A percentile compares a stretch with the other conserved stretches of the same genome.
Conservation (phyloP, 2,329 filamentous ascomycete species). For the Gaeumannomyces tritici region DNA sequence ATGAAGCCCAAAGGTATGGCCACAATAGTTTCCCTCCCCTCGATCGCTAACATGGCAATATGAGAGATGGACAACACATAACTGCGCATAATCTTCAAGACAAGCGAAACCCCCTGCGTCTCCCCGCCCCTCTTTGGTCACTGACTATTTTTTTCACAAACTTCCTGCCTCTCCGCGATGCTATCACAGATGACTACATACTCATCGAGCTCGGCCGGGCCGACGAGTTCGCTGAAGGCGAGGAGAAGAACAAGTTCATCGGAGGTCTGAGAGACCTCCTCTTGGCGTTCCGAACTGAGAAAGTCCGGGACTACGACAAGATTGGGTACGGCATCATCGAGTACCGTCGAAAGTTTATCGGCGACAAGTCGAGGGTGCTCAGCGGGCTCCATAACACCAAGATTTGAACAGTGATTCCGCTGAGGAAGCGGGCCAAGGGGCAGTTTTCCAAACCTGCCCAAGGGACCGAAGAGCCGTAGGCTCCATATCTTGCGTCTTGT, state of each 20-base stretch:
- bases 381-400: conserved; percentile 34
- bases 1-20: conserved; percentile 69
- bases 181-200: conserved; percentile 57
- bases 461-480: too few species aligned
- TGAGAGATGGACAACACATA: not conserved
- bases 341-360: conserved; percentile 55
- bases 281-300: conserved; percentile 46
- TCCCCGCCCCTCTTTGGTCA: conserved; percentile 29
- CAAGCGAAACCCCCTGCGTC: conserved; percentile 3
- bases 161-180: conserved; percentile 15
- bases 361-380: conserved; percentile 54
- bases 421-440: not conserved
- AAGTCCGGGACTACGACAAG: conserved; percentile 54
- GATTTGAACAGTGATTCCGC: not conserved
- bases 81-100: not conserved
- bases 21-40: conserved; percentile 16
- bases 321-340: conserved; percentile 60
- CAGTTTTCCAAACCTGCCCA: too few species aligned
- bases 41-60: conserved; percentile 8
- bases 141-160: conserved; percentile 31
- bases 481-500: not conserved
- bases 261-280: conserved; percentile 53
- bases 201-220: conserved; percentile 61
- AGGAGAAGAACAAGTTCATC: conserved; percentile 52
- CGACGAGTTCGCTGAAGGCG: conserved; percentile 48